Percentiles rank a stretch among this genome's conserved stretches.
Conservation (phyloP, 768 basidiomycete genomes). For the Pilatotrama ljubarskyi region DNA sequence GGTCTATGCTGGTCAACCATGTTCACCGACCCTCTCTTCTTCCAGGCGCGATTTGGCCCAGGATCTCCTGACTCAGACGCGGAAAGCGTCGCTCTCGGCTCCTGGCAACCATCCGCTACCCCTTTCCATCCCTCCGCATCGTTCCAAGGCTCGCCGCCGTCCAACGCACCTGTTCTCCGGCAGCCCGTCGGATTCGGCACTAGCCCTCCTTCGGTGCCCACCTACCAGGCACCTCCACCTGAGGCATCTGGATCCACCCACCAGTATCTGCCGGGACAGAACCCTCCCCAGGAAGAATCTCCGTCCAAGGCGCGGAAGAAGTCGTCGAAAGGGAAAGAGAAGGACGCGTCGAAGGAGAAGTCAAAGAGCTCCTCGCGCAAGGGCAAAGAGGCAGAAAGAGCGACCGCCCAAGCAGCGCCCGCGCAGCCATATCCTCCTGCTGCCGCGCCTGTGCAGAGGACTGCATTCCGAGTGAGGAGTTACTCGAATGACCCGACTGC, state of each 20-base stretch:
- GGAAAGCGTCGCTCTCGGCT: neutral
- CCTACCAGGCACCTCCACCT: constrained; percentile 6
- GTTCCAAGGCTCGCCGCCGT: neutral
- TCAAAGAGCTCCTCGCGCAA: constrained; percentile 10
- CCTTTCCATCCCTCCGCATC: constrained; percentile 10
- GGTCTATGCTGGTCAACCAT: neutral
- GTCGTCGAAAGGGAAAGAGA: constrained; percentile 18
- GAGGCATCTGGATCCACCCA: neutral
- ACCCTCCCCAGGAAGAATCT: neutral
- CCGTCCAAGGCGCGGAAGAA: constrained; percentile 9
- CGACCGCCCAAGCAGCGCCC: neutral
- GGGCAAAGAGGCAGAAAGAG: constrained; percentile 6
- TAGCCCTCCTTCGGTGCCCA: neutral
- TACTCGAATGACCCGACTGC: constrained; percentile 21
- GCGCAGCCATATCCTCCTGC: neutral
- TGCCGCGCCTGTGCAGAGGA: constrained; percentile 3
- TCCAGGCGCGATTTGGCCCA: constrained; percentile 5
- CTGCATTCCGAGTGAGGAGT: constrained; percentile 18
- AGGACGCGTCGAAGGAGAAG: constrained; percentile 2
- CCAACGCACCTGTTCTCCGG: constrained; percentile 12
- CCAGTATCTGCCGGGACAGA: constrained; percentile 8
- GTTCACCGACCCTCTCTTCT: neutral
- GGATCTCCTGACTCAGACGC: constrained; percentile 17
- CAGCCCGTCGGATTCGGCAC: constrained; percentile 23
- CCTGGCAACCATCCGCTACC: constrained; percentile 1